phyloP scores from a whole-genome alignment of 345 rosid species.

The Excoecaria cochinchinensis region DNA sequence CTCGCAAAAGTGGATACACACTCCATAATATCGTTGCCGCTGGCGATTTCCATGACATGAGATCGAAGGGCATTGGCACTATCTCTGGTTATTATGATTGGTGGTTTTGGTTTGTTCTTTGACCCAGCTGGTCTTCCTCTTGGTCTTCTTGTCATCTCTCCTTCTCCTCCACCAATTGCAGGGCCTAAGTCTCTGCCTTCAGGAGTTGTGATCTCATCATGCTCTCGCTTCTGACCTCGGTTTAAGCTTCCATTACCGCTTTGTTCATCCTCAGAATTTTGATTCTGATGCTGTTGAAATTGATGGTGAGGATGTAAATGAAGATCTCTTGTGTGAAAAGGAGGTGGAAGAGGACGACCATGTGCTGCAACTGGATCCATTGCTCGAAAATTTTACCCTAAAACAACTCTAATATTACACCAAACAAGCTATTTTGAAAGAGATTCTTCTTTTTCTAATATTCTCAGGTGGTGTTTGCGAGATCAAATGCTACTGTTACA shows the following conservation, averaged over 20 bases:
- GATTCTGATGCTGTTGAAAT: conserved; percentile 50
- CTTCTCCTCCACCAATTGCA: conserved; percentile 38
- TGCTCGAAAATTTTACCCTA: not conserved
- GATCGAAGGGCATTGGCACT: conserved; percentile 95
- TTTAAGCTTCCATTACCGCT: conserved; percentile 33
- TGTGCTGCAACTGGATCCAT: conserved; percentile 79
- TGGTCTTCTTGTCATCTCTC: conserved; percentile 61
- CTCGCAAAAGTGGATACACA: conserved; percentile 73
- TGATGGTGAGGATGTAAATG: conserved; percentile 67
- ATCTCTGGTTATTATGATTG: conserved; percentile 87
- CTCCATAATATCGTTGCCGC: conserved; percentile 78
- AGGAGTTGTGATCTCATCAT: conserved; percentile 40
- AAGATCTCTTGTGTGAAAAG: conserved; percentile 78
- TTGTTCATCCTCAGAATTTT: conserved; percentile 49
- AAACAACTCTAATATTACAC: conserved; percentile 15
- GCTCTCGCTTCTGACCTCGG: conserved; percentile 68
- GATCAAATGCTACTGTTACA: conserved; percentile 12
- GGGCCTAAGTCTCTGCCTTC: conserved; percentile 45
- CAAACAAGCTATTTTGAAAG: conserved; percentile 3
- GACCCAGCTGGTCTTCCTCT: conserved; percentile 90
- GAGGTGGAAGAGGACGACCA: conserved; percentile 80
- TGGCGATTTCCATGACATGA: conserved; percentile 84
- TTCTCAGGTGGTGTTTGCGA: conserved; percentile 12
- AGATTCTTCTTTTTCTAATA: not conserved
- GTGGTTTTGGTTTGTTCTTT: conserved; percentile 89